Evolutionary conservation across 768 basidiomycete species (phyloP), one percentile per base, ranked within the genome.

Genomic region (Serpula lacrymans): DNA sequence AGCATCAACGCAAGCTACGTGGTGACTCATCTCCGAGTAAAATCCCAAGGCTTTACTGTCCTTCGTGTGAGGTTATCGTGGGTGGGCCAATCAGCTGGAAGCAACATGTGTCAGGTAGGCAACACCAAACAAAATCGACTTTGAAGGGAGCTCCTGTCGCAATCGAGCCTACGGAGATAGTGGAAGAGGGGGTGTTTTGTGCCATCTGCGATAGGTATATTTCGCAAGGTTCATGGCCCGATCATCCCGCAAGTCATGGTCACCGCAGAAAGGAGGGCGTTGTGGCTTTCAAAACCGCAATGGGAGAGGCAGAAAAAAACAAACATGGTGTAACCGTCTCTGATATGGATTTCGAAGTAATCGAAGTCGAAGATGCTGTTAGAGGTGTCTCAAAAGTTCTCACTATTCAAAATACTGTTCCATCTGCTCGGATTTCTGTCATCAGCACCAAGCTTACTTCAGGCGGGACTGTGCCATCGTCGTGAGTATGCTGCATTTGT

Each of bases 221-320:
- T 59, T 67, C 34, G 43, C 46, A 44, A 10, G 12, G 25, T 5
- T 4, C 48, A 12, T 77, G 71, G 75, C 18, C 39, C 3, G 22
- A 26, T 0, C 77, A 78, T 47, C 31, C 55, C 6, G 39, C 20
- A 1, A 47, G 45, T 12, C 3, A 24, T 0, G 55, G 49, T 12
- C 77, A 79, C 46, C 43, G 45, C 17, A 60, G 56, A 22, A 66
- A 64, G 18, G 66, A 69, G 48, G 48, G 42, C 6, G 77, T 66
- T 42, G 46, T 65, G 0, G 51, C 60, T 5, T 73, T 72, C 45
- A 62, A 64, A 29, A 56, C 64, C 2, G 72, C 67, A 0, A 40
- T 78, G 11, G 74, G 77, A 9, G 74, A 75, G 29, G 72, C 78
- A 0, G 73, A 78, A 37, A 68, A 66, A 29, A 78, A 82, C 45